Evolutionary conservation across 192 early-diverging fungal species (phyloP), one percentile per base, ranked within the genome.

Genomic region (Lunasporangiospora selenospora): DNA sequence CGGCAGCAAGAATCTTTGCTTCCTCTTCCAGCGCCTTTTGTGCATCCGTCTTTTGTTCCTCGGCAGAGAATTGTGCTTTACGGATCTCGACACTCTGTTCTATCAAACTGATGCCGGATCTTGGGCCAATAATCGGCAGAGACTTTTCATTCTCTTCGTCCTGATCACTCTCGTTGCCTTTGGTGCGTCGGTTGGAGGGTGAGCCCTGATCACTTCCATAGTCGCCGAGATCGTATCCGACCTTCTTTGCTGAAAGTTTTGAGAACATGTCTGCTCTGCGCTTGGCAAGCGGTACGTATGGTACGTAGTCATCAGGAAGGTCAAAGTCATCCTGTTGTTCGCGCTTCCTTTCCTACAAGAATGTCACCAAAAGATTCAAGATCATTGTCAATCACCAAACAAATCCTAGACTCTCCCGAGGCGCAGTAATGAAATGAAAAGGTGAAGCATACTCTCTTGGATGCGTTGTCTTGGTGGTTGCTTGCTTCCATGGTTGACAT

Each of bases 1-100:
- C 90, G 1, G 95, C 94, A 41, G 88, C 85, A 53, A 95, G 80
- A 55, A 98, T 88, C 60, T 88, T 85, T 50, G 82, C 67, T 70
- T 95, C 93, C 63, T 95, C 84, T 34, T 97, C 97, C 4, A 92
- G 50, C 30, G 88, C 83, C 65, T 88, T 91, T 71, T 97, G 87
- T 24, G 87, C 79, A 15, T 93, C 93, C 3, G 92, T 87, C 63
- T 92, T 95, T 56, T 60, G 63, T 36, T 76, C 62, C 23, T 65
- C 73, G 13, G 64, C 64, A 33, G 53, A 46, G 15, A 76, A n/a
- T 18, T 66, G 62, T 4, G 73, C 58, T 62, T 87, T 84, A 48
- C 85, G 83, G 38, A 93, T 75, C 45, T 93, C 88, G 4, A 90
- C 89, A 3, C 89, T 86, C 52, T 96, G 94, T 53, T 98, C 93